Evolutionary conservation across 768 basidiomycete species (phyloP), one percentile per base, ranked within the genome.

Genomic region (Termitomyces sp.): DNA sequence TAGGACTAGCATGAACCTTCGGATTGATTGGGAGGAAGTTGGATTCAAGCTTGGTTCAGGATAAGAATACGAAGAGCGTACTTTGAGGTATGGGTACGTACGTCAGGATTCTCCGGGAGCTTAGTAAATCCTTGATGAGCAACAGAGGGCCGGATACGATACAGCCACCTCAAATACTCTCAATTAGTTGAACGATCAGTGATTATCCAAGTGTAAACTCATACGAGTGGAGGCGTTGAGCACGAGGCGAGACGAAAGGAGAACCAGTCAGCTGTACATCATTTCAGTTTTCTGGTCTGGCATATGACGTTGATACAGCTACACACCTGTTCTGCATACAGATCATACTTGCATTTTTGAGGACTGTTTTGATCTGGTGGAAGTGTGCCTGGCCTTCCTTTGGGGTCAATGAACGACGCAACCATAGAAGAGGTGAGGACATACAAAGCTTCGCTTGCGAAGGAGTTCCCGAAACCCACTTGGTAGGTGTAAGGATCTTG

Each of bases 111-210:
- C 45, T 80, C 77, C 1, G 79, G 78, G 7, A 86, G 70, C 33
- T 71, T 70, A 13, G 69, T 78, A 65, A 87, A 86, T 3, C 84
- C 84, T 61, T 84, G 73, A 66, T 87, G 86, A 0, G 84, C 83
- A 22, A 87, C 85, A 7, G 84, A 85, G 4, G 85, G 85, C 29
- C 84, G 78, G 58, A 87, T 85, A 31, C 85, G 82, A 68, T 87
- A 87, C 10, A 86, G 60, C 81, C 82, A 87, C 12, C 83, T 85
- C 28, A 26, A 42, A 42, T 42, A 29, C 46, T 16, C 37, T 47
- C 37, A 20, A 50, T 52, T 9, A 48, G 42, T 44, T 42, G 46
- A 39, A 59, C 42, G 45, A 36, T n/a, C 31, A 48, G 18, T 15
- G 41, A 39, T 44, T 26, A 18, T 28, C 22, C 28, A 24, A 56